Evolutionary conservation across 176 grass and related monocot species (phyloP).

Genomic region (Triticum urartu): DNA sequence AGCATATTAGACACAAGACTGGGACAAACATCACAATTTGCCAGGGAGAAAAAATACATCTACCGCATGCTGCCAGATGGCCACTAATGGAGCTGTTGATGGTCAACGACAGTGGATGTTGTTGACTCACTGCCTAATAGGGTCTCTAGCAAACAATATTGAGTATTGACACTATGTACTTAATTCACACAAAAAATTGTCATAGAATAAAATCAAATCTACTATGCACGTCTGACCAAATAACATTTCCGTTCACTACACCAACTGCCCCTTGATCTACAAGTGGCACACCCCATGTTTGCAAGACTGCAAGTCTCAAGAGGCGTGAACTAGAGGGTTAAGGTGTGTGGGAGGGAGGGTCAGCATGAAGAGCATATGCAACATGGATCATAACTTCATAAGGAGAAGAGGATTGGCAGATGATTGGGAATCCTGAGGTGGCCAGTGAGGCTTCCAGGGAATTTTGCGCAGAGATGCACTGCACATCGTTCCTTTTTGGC

Average conservation of each 20-base stretch:
- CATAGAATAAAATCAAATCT: neutral
- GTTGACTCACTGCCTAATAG: no score
- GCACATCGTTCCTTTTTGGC: no score
- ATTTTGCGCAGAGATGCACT: no score
- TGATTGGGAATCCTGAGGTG: neutral
- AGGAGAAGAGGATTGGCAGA: neutral
- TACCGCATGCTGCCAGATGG: no score
- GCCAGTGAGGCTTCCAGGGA: neutral
- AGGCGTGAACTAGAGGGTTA: neutral
- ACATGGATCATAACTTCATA: neutral
- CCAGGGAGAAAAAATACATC: no score
- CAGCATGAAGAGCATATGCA: neutral
- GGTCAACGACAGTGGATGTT: no score
- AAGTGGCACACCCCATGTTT: neutral
- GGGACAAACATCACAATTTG: no score
- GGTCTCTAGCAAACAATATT: no score
- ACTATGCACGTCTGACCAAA: neutral
- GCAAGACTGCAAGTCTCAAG: neutral
- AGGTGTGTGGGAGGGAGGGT: neutral
- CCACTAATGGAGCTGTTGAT: no score
- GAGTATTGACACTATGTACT: neutral
- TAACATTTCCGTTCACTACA: neutral
- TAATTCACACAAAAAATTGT: neutral
- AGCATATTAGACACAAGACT: no score
- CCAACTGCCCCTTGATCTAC: neutral